phyloP scores from a whole-genome alignment of 75 land plant species.

The Selaginella tamariscina region DNA sequence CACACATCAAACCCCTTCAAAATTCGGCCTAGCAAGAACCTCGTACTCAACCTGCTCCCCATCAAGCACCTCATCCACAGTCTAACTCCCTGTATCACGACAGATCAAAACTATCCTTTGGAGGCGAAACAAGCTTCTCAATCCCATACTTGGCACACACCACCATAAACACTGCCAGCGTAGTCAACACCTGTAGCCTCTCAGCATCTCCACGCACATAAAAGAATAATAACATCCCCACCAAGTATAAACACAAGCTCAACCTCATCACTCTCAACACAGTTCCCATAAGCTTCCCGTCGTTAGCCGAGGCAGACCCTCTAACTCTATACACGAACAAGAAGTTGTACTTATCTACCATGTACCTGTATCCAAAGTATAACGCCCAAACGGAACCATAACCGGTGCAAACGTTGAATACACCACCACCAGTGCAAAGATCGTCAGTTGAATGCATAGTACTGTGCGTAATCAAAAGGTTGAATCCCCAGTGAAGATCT shows the following conservation, averaged over 20 bases:
- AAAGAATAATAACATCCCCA: slow-evolving; percentile 72
- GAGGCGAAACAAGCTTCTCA: slow-evolving; percentile 43
- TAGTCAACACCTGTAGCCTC: slow-evolving; percentile 62
- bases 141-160: slow-evolving; percentile 31
- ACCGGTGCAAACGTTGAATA: slow-evolving; percentile 71
- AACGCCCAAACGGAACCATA: slow-evolving; percentile 68
- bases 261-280: slow-evolving; percentile 62
- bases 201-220: slow-evolving; percentile 66
- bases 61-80: slow-evolving; percentile 53
- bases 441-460: slow-evolving; percentile 81
- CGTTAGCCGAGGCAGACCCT: slow-evolving; percentile 72
- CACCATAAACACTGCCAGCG: slow-evolving; percentile 40
- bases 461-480: slow-evolving; percentile 77
- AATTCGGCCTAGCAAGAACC: slow-evolving; percentile 51
- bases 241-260: slow-evolving; percentile 58
- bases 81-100: slow-evolving; percentile 43
- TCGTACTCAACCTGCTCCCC: slow-evolving; percentile 66
- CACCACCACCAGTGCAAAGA: slow-evolving; percentile 70
- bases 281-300: slow-evolving; percentile 78
- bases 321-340: slow-evolving; percentile 65
- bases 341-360: slow-evolving; percentile 88
- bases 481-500: slow-evolving; percentile 40
- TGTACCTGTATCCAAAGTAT: slow-evolving; percentile 75
- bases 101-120: slow-evolving; percentile 37
- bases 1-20: slow-evolving; percentile 30